Evolutionary conservation across 83 land plant genomes (phyloP).

Genomic region (Isoetes engelmannii): DNA sequence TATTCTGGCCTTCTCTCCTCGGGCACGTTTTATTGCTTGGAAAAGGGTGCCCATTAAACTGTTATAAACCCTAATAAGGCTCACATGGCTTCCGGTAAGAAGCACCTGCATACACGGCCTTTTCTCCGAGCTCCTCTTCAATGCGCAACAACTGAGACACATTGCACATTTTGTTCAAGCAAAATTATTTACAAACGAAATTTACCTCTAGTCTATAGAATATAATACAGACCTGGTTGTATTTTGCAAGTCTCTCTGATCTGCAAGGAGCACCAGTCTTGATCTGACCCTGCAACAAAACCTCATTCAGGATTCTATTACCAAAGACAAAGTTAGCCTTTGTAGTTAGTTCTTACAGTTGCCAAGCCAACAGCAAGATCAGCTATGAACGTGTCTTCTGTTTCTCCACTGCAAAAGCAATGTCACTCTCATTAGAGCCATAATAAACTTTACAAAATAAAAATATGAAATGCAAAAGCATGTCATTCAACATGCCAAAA

Average conservation of each 20-base stretch:
- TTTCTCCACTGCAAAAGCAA: constrained; percentile 60
- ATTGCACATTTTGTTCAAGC: background rate
- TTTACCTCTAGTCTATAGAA: background rate
- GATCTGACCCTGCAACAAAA: constrained; percentile 65
- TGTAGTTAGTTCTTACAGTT: constrained; percentile 38
- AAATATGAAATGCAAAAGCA: background rate
- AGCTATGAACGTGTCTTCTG: constrained; percentile 95
- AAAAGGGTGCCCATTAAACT: no score
- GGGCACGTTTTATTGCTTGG: no score
- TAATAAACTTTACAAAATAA: background rate
- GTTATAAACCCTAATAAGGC: constrained; percentile 49
- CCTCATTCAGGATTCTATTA: background rate
- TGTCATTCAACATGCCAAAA: background rate
- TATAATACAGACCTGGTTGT: constrained; percentile 63
- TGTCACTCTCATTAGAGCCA: background rate
- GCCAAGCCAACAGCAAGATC: constrained; percentile 92
- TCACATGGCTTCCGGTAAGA: constrained; percentile 75
- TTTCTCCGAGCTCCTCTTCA: constrained; percentile 91
- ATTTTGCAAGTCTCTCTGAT: constrained; percentile 97
- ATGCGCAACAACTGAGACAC: constrained; percentile 62
- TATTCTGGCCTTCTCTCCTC: no score
- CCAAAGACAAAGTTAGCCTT: no score
- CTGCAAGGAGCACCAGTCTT: constrained; percentile 99
- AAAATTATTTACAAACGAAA: no score
- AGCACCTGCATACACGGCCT: constrained; percentile 76